Evolutionary conservation across 2,329 filamentous ascomycete genomes (phyloP).

Genomic region (Exophiala bonariae): DNA sequence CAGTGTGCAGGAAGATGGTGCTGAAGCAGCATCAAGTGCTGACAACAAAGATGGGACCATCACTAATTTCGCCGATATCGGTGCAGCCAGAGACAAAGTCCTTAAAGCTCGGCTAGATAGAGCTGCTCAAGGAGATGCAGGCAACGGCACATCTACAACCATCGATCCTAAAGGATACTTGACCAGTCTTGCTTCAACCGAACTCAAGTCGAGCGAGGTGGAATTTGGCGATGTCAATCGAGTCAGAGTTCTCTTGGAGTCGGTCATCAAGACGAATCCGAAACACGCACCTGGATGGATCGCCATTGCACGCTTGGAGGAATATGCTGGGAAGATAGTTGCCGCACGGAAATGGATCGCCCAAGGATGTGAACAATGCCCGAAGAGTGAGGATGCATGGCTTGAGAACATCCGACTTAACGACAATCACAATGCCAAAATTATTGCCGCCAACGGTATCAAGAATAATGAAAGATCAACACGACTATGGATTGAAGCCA

Average conservation of each 20-base stretch:
- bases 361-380: constrained; percentile 84
- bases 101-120: constrained; percentile 91
- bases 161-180: constrained; percentile 96
- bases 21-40: constrained; percentile 43
- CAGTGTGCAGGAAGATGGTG: constrained; percentile 79
- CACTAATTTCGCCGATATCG: constrained; percentile 97
- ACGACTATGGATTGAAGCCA: constrained; percentile 89
- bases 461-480: constrained; percentile 88
- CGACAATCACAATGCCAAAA: constrained; percentile 87
- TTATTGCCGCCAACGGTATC: constrained; percentile 91
- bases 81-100: constrained; percentile 92
- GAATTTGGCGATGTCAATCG: constrained; percentile 94
- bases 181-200: constrained; percentile 81
- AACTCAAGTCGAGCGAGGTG: constrained; percentile 74
- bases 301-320: constrained; percentile 86
- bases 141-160: constrained; percentile 78
- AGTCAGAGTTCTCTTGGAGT: constrained; percentile 88
- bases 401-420: constrained; percentile 93
- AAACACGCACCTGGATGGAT: constrained; percentile 96
- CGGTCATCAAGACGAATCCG: constrained; percentile 94
- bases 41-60: constrained; percentile 76
- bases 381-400: constrained; percentile 94
- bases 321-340: constrained; percentile 87
- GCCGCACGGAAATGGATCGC: constrained; percentile 86
- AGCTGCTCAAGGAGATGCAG: constrained; percentile 71